Base-by-base conservation (phyloP, 2,329 filamentous ascomycete genomes). In the Xylariaceae sp. region DNA sequence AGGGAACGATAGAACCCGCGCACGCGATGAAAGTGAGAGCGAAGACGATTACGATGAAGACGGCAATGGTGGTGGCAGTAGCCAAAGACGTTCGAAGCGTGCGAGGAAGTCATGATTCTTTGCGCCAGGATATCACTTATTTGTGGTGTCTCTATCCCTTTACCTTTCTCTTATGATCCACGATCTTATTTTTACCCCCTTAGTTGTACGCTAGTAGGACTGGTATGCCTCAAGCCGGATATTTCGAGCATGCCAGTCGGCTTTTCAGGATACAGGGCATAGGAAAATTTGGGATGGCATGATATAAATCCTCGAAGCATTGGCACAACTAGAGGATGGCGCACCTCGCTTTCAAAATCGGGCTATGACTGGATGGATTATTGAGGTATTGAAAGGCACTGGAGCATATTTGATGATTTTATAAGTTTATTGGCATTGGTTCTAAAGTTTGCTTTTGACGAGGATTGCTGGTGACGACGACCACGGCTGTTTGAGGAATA, bases 1-100 rank as follows among this genome's bases (percentile, higher is more conserved):
- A 71, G 91, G 91, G 12, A 92, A 91, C 64, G 88, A 92, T 57
- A 87, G 85, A 73, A 77, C 76, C 29, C 74, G 73, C 47, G 67
- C 61, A 48, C 73, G 72, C 12, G 76, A 77, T 9, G 77, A 79
- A n/a, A 77, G 75, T 34, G 78, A 76, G 12, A 78, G 77, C 3
- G 79, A 79, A 16, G 78, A 77, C 3, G 76, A 79, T 2, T 74
- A 75, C 6, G 76, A 78, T 2, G 75, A 76, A 3, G 75, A 76
- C 8, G 74, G 65, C 33, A 66, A 68, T 7, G 64, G 64, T 6
- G 62, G 55, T 6, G 62, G 53, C 7, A 39, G 57, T 21, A 48
- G 48, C 33, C 58, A 53, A 19, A 64, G 62, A 46, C 66, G 63
- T 9, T 33, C 52, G 23, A 72, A 72, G 56, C 62, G 69, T 41